These are phyloP conservation scores for Talaromyces verruculosus DNA, from an alignment of 2,329 filamentous ascomycete species.

Conservation along the genomic window DNA sequence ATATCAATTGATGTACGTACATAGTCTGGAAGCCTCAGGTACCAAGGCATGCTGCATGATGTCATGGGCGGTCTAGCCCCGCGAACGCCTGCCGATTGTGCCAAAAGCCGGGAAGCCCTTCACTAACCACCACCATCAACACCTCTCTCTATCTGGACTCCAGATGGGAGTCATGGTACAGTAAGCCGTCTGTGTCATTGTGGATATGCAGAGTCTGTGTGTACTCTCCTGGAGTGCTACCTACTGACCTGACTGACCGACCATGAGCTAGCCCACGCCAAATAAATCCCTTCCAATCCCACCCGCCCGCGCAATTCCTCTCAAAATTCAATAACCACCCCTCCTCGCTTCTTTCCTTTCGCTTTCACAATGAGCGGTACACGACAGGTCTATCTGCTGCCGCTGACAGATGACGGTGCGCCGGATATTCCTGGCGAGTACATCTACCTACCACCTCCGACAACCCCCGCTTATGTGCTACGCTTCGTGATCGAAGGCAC, in stretches of 20 bases:
- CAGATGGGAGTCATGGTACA: not conserved
- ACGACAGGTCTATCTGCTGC: slow-evolving; percentile 75
- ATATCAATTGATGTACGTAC: no score
- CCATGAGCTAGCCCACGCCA: not conserved
- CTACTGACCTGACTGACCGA: not conserved
- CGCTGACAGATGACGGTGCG: slow-evolving; percentile 88
- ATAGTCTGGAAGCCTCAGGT: not conserved
- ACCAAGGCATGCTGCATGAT: slow-evolving; percentile 12
- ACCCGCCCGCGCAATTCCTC: not conserved
- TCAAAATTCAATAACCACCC: not conserved
- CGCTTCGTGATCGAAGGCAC: slow-evolving; percentile 92
- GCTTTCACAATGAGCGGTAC: slow-evolving; percentile 26
- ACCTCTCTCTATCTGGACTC: not conserved
- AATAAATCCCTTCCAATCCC: slow-evolving; percentile 6
- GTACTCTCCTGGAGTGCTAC: not conserved
- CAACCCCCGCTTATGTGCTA: slow-evolving; percentile 69
- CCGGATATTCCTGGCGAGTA: slow-evolving; percentile 87
- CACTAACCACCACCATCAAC: not conserved
- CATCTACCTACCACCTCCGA: slow-evolving; percentile 82
- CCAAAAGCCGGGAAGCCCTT: not conserved
- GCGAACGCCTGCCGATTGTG: not conserved
- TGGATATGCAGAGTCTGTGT: slow-evolving; percentile 6
- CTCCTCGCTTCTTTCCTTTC: not conserved
- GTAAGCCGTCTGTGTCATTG: slow-evolving; percentile 8
- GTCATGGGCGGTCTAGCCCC: slow-evolving; percentile 17